Evolutionary conservation across 148 eudicot species (phyloP).

Genomic region (Chenopodium album): DNA sequence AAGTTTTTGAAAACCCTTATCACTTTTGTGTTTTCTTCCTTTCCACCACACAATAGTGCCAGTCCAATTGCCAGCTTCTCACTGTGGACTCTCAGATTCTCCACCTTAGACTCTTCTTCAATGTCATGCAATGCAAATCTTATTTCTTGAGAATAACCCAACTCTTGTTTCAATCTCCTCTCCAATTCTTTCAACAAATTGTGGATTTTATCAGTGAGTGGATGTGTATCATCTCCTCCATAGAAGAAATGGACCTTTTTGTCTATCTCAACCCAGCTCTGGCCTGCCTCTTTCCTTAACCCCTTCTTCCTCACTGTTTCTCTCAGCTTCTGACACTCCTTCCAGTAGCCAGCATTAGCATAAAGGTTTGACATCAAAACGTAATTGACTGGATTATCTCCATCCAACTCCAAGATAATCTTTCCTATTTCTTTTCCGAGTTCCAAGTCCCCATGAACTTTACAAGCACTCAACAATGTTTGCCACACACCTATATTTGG

Average conservation of each 20-base stretch:
- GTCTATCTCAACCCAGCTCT: constrained; percentile 80
- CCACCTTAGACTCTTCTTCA: constrained; percentile 73
- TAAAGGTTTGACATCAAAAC: constrained; percentile 66
- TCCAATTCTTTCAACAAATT: constrained; percentile 50
- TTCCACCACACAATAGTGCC: constrained; percentile 47
- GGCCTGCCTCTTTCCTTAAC: constrained; percentile 74
- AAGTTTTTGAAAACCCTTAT: constrained; percentile 69
- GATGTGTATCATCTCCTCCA: constrained; percentile 73
- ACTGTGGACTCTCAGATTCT: constrained; percentile 70
- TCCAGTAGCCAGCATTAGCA: constrained; percentile 77
- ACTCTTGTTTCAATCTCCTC: constrained; percentile 64
- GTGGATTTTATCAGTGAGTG: constrained; percentile 46
- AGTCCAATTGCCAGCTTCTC: constrained; percentile 78
- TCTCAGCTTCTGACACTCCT: constrained; percentile 65
- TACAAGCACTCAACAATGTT: constrained; percentile 76
- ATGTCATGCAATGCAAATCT: constrained; percentile 66
- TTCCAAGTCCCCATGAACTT: constrained; percentile 68
- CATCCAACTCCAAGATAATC: constrained; percentile 54
- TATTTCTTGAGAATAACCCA: constrained; percentile 59
- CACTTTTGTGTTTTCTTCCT: constrained; percentile 34
- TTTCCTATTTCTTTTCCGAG: constrained; percentile 72
- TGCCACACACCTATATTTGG: constrained; percentile 77
- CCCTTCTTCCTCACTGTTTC: constrained; percentile 51
- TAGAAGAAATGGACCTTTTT: constrained; percentile 67
- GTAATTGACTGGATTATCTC: constrained; percentile 59